Base-by-base conservation (phyloP, 306 rosid species). In the Hylodesmum podocarpum region DNA sequence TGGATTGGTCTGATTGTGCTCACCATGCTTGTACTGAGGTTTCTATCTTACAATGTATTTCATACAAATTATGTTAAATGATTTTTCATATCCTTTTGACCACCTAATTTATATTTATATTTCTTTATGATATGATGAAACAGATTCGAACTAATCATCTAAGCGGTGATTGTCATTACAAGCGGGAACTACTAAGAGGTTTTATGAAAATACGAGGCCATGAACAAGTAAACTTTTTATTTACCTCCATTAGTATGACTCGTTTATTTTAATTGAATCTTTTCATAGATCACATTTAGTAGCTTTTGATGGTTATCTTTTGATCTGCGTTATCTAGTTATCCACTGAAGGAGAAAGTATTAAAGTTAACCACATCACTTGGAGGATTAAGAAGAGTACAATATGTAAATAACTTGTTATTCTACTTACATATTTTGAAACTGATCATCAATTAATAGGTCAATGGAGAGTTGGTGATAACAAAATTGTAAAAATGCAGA, bases 11-110 rank as follows among this genome's bases (percentile, higher is more conserved):
- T 58, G 76, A 88, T 64, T 93, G 96, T 67, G 87, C 97, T 57
- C 96, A 92, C 69, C 89, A 81, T 64, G 96, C 97, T 84, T 92
- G 94, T 73, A 87, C 96, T 46, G 92, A 90, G 96, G 97, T 89
- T 66, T 31, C 63, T 8, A 47, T 81, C 28, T 34, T 44, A 39
- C 54, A 8, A 2, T 7, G 4, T 24, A 12, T 13, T n/a, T 65
- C 40, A 41, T 2, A 33, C 14, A 6, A 39, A 50, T 68, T 40
- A 40, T 28, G 33, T 29, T 66, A 62, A 7, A 36, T 82, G 53
- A 24, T 11, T 40, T 50, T 50, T 25, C 72, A 9, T 25, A 12
- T 50, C 43, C 5, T 69, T 31, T 34, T 49, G 4, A 53, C 11
- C 39, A 25, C n/a, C 13, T 61, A 29, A 29, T 80, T 18, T 44